These are phyloP conservation scores for Cladorrhinum sp. DNA, from an alignment of 2,329 filamentous ascomycete genomes.

Conservation along the genomic window DNA sequence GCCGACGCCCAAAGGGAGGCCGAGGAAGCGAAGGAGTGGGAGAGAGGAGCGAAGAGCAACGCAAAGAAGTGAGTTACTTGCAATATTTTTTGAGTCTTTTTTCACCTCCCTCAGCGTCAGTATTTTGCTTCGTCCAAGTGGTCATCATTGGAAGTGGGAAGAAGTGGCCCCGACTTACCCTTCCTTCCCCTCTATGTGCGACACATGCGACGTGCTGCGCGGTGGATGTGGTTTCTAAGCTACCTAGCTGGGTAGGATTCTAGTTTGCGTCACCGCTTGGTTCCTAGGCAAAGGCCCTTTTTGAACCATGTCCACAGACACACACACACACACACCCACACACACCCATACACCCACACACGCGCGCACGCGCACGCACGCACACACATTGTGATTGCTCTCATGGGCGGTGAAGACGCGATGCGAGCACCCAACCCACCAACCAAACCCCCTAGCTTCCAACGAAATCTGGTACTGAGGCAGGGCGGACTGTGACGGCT, in stretches of 20 bases:
- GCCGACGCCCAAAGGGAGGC: slow-evolving; percentile 64
- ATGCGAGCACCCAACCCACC: background rate
- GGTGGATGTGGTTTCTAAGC: background rate
- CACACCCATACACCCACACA: no score
- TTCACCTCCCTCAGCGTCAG: background rate
- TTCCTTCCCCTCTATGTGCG: background rate
- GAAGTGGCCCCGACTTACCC: background rate
- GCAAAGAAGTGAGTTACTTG: slow-evolving; percentile 72
- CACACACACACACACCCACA: no score
- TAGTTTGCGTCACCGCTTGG: background rate
- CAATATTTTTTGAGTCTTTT: background rate
- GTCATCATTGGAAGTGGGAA: background rate
- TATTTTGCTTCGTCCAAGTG: background rate
- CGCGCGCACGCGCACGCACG: no score
- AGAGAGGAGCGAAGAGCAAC: slow-evolving; percentile 78
- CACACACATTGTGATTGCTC: background rate
- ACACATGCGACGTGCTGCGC: background rate
- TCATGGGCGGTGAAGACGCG: background rate
- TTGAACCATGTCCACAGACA: no score
- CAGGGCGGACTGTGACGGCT: background rate
- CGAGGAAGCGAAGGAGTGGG: slow-evolving; percentile 74
- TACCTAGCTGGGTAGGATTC: slow-evolving; percentile 1
- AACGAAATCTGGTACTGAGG: background rate
- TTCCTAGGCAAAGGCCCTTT: background rate
- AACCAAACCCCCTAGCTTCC: background rate